Evolutionary conservation across 306 rosid species (phyloP), one percentile per base, ranked within the genome.

Genomic region (Cucurbita moschata): DNA sequence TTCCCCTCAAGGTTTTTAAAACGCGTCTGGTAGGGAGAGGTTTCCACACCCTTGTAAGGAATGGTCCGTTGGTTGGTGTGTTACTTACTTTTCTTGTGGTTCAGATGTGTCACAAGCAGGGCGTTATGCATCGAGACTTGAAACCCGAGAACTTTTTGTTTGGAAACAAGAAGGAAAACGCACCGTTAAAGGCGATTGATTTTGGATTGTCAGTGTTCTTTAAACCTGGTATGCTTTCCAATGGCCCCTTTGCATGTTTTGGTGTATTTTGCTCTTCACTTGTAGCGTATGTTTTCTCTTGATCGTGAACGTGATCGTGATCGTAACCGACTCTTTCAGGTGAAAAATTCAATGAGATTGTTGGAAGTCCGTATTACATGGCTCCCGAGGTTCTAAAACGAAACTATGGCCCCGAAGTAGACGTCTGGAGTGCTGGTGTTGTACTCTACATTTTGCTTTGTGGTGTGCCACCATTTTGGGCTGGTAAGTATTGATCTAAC

Each of bases 281-380:
- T 65, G 26, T 16, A 4, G 47, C 12, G 14, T 60, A 30, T 62
- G 23, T 1, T 62, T 62, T 39, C 69, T n/a, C 53, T 40, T 43
- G 53, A 42, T 65, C 52, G 43, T 65, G 71, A 10, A 21, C 11
- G 43, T 66, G 57, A 50, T 46, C 71, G 43, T 75, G 66, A n/a
- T 8, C 52, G 56, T 23, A 63, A 67, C n/a, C 23, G 49, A 26
- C 78, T 79, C 51, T 18, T 60, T 77, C 85, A 95, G 99, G 96
- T 56, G 90, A 89, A 77, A 87, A 10, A 81, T 95, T 91, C 75
- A 82, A 49, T 64, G 99, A 95, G 81, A 95, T 95, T 51, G 99
- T 95, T 78, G 99, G 99, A 84, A 95, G 99, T 77, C 99, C 99
- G 14, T 94, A 94, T 73, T 94, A 94, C 87, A 91, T 94, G 99